These are phyloP conservation scores for Achaetomium macrosporum DNA, from an alignment of 2,329 filamentous ascomycete genomes.

Conservation along the genomic window DNA sequence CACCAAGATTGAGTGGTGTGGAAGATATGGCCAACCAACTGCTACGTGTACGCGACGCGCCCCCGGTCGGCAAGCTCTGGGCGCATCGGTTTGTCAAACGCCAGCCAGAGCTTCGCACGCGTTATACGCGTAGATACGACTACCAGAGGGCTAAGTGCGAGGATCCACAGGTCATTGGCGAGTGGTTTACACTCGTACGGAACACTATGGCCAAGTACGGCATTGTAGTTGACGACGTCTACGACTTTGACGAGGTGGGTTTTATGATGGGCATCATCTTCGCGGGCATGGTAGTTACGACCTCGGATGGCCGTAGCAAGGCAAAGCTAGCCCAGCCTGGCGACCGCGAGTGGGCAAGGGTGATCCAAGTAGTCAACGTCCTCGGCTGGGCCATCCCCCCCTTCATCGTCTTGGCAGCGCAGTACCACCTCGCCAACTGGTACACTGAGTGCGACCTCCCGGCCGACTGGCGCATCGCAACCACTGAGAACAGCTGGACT, in stretches of 20 bases:
- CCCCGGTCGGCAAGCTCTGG: constrained; percentile 15
- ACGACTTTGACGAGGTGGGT: too few species aligned
- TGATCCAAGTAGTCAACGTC: constrained; percentile 15
- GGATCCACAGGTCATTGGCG: too few species aligned
- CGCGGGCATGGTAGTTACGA: constrained; percentile 6
- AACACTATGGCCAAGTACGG: too few species aligned
- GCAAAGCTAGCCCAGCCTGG: constrained; percentile 11
- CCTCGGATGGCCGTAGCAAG: constrained; percentile 7
- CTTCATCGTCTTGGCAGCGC: constrained; percentile 7
- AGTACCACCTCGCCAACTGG: constrained; percentile 13
- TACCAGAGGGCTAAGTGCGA: too few species aligned
- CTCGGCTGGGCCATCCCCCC: constrained; percentile 10
- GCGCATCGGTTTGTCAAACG: constrained; percentile 27
- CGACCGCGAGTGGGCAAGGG: constrained; percentile 12
- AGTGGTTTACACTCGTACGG: too few species aligned
- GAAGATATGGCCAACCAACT: too few species aligned
- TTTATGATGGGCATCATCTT: neutral
- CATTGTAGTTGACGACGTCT: too few species aligned
- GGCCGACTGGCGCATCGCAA: too few species aligned
- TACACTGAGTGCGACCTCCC: too few species aligned
- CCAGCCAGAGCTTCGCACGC: constrained; percentile 24
- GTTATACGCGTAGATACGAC: constrained; percentile 21
- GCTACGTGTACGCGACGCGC: neutral
- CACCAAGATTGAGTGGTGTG: too few species aligned
- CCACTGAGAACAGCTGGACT: too few species aligned